Evolutionary conservation across 495 filamentous ascomycete species (phyloP).

Genomic region (Alectoria sarmentosa): DNA sequence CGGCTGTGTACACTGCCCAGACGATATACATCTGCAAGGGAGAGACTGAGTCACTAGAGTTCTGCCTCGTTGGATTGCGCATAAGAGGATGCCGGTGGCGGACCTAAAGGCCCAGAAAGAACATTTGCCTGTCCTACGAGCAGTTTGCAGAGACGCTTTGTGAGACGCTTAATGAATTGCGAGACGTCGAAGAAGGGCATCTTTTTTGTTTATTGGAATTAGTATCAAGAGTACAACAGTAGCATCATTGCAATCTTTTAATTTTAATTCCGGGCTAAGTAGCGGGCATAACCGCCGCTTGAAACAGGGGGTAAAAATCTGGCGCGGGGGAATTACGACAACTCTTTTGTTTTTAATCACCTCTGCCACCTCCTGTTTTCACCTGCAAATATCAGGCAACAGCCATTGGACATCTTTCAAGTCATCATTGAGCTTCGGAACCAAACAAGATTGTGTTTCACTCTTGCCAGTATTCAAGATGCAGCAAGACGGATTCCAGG

Average conservation of each 20-base stretch:
- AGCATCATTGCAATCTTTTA: not conserved
- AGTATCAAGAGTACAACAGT: not conserved
- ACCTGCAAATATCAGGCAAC: too few species aligned
- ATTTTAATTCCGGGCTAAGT: not conserved
- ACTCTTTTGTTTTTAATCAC: not conserved
- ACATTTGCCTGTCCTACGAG: too few species aligned
- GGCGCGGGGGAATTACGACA: not conserved
- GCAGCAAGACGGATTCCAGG: not conserved
- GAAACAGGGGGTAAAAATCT: not conserved
- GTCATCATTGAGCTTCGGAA: too few species aligned
- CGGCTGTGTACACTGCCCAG: too few species aligned
- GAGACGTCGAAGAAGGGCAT: too few species aligned
- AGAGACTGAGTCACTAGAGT: not conserved
- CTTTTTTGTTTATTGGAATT: not conserved
- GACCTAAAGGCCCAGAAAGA: too few species aligned
- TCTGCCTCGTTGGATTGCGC: too few species aligned
- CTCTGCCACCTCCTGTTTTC: not conserved
- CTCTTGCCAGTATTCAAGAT: not conserved
- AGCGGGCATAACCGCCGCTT: not conserved
- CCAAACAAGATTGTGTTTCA: conserved; percentile 1
- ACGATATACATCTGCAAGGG: not conserved
- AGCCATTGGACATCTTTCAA: too few species aligned
- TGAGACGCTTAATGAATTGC: too few species aligned
- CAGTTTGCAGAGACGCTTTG: too few species aligned
- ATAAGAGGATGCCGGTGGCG: too few species aligned